Evolutionary conservation across 148 eudicot species (phyloP).

Genomic region (Fagopyrum esculentum): DNA sequence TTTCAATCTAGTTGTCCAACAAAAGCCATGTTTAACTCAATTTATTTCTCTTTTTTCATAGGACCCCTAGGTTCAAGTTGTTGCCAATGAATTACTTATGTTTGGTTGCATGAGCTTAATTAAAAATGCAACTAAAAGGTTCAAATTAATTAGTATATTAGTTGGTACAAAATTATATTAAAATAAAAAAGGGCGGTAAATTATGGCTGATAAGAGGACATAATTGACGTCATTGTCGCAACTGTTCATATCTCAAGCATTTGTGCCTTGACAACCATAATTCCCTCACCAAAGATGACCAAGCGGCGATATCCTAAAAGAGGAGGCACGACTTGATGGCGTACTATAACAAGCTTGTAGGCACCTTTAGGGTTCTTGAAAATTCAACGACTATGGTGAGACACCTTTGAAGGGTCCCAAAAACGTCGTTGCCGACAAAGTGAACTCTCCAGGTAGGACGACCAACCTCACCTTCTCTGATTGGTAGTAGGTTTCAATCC

Average conservation of each 20-base stretch:
- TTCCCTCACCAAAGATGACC: slow-evolving; percentile 26
- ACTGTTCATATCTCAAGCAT: slow-evolving; percentile 25
- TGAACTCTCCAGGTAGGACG: slow-evolving; percentile 28
- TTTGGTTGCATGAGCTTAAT: too few species aligned
- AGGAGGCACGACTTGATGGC: slow-evolving; percentile 25
- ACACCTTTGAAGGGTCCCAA: slow-evolving; percentile 33
- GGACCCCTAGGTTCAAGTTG: too few species aligned
- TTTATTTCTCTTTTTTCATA: too few species aligned
- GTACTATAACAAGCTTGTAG: slow-evolving; percentile 25
- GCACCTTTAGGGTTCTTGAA: slow-evolving; percentile 28
- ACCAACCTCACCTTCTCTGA: slow-evolving; percentile 20
- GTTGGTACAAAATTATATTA: too few species aligned
- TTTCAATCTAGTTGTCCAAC: slow-evolving; percentile 36
- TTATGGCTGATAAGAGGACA: slow-evolving; percentile 31
- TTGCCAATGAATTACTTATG: too few species aligned
- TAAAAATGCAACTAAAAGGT: too few species aligned
- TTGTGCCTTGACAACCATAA: slow-evolving; percentile 28
- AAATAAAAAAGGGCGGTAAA: too few species aligned
- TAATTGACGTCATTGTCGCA: slow-evolving; percentile 24
- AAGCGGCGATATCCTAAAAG: slow-evolving; percentile 20
- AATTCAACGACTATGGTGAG: slow-evolving; percentile 18
- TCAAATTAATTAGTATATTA: neutral
- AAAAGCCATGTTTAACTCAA: neutral
- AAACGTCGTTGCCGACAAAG: slow-evolving; percentile 21
- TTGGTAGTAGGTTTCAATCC: slow-evolving; percentile 34